Base-by-base conservation (phyloP, 768 basidiomycete species). In the Boletellus ananas region DNA sequence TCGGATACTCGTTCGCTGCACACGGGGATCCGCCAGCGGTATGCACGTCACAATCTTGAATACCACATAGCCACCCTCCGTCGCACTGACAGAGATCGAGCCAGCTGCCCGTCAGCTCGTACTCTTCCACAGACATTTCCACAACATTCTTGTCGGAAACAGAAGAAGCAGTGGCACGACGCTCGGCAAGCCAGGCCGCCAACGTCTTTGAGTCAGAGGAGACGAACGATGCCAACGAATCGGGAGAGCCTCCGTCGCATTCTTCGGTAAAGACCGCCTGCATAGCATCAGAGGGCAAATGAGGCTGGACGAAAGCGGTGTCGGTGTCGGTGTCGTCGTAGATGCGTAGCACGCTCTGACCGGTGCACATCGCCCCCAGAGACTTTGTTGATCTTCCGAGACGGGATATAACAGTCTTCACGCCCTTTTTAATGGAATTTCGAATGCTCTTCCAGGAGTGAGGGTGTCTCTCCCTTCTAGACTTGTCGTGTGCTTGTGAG, bases 21-120 rank as follows among this genome's bases (percentile, higher is more conserved):
- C 48, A 69, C 59, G 47, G 73, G 31, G 53, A 74, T 55, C 52
- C 74, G 65, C 40, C 45, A 13, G 46, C 57, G 48, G 58, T 72
- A 68, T 53, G 78, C 44, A 62, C 46, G 16, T 52, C 55, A 41
- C 67, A 69, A 35, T 60, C 59, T 40, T 48, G 58, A 27, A 64
- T 47, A 18, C 67, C 69, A 47, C 67, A 69, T 17, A 46, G 45
- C 68, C 62, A 65, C 36, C 54, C 65, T 16, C 48, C 54, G 33
- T 58, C 55, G n/a, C 50, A 41, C 12, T 42, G 53, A 39, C 52
- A 47, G 17, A 60, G 51, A 52, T 69, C 66, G 23, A 70, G 65
- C 79, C 78, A 79, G 51, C 79, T 79, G 3, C 78, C 79, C 45
- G 55, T 60, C 33, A 66, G 63, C 52, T 80, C 79, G 49, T 80